Percentiles rank a stretch among this genome's conserved stretches.
Evolutionary conservation across 83 land plant species (phyloP).

Genomic region (Thuja plicata): DNA sequence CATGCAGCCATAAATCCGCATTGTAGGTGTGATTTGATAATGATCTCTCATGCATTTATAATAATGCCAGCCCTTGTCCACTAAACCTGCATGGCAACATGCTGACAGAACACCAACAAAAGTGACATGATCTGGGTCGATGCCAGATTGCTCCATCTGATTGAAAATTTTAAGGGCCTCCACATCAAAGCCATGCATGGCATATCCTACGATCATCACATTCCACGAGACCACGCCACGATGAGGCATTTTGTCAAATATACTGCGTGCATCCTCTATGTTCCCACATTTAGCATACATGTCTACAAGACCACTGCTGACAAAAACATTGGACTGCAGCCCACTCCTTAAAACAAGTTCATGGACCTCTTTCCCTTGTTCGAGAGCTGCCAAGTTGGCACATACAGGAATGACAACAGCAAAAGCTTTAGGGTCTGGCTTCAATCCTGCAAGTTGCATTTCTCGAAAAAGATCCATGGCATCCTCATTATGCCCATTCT

Average conservation of each 20-base stretch:
- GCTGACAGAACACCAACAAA: constrained; percentile 6
- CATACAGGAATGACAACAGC: constrained; percentile 37
- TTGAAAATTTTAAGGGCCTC: neutral
- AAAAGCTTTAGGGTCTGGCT: constrained; percentile 30
- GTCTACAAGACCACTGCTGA: neutral
- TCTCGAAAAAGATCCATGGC: constrained; percentile 29
- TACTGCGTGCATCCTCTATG: neutral
- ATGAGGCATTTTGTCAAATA: neutral
- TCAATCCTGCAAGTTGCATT: constrained; percentile 17
- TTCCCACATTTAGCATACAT: constrained; percentile 5
- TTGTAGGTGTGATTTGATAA: neutral
- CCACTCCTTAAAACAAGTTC: neutral
- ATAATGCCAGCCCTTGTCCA: constrained; percentile 7
- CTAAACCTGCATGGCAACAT: constrained; percentile 4
- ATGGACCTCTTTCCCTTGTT: constrained; percentile 1
- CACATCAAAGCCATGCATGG: neutral
- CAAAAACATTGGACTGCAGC: neutral
- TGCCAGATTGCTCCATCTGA: neutral
- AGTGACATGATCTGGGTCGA: neutral
- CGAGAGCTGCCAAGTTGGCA: constrained; percentile 1
- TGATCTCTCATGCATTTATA: neutral
- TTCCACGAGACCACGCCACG: constrained; percentile 2
- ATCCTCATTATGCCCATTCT: constrained; percentile 20
- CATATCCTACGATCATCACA: constrained; percentile 1
- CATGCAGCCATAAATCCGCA: constrained; percentile 3